Percentiles rank a stretch among this genome's conserved stretches.
Evolutionary conservation across 2,329 filamentous ascomycete species (phyloP).

Genomic region (Cercospora janseana): DNA sequence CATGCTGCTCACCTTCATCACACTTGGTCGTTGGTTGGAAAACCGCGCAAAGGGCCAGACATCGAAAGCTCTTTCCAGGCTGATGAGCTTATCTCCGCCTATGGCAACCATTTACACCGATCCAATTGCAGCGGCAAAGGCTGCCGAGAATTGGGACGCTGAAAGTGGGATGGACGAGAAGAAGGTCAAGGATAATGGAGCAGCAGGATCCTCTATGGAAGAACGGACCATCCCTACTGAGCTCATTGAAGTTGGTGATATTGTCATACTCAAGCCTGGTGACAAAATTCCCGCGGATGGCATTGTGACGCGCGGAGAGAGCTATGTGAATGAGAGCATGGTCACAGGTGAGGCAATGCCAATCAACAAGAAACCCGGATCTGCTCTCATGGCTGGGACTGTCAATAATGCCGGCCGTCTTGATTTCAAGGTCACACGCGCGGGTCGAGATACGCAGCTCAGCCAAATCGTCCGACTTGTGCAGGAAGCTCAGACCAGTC

Average conservation of each 20-base stretch:
- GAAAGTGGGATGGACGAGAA: slow-evolving; percentile 47
- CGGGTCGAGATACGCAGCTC: slow-evolving; percentile 91
- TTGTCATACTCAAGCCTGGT: slow-evolving; percentile 88
- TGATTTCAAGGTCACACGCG: slow-evolving; percentile 88
- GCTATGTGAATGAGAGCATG: slow-evolving; percentile 96
- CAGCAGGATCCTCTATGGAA: slow-evolving; percentile 64
- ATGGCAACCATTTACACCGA: slow-evolving; percentile 97
- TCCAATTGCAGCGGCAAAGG: slow-evolving; percentile 88
- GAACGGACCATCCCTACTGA: slow-evolving; percentile 90
- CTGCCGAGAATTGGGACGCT: slow-evolving; percentile 72
- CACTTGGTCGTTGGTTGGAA: slow-evolving; percentile 84
- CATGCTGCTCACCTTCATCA: slow-evolving; percentile 97
- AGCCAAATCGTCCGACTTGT: slow-evolving; percentile 99
- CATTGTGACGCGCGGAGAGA: slow-evolving; percentile 80
- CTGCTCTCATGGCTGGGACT: slow-evolving; percentile 82
- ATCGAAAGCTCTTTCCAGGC: slow-evolving; percentile 82
- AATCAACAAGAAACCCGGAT: slow-evolving; percentile 81
- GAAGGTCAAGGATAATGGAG: slow-evolving; percentile 37
- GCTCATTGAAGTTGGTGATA: slow-evolving; percentile 86
- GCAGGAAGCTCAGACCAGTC: slow-evolving; percentile 90
- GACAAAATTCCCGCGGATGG: slow-evolving; percentile 97
- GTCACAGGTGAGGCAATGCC: slow-evolving; percentile 97
- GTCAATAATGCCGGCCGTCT: slow-evolving; percentile 91
- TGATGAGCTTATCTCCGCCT: slow-evolving; percentile 94
- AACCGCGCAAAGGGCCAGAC: slow-evolving; percentile 96